These are phyloP conservation scores for Leccinum truebloodii DNA, from an alignment of 768 basidiomycete species.

Conservation along the genomic window DNA sequence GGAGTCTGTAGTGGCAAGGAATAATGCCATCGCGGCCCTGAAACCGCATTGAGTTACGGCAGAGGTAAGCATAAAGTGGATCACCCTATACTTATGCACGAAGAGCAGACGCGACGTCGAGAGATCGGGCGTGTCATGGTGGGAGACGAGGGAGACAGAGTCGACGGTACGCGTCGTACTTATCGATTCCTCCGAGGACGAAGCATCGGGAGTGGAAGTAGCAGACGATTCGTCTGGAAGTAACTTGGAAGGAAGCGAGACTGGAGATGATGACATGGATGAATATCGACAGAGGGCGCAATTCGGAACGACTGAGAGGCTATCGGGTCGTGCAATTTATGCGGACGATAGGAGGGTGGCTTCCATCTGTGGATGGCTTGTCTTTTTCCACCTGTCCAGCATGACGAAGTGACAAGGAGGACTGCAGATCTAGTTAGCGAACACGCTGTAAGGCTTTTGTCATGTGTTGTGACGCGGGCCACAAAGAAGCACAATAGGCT, in stretches of 20 bases:
- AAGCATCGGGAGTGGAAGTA: slow-evolving; percentile 7
- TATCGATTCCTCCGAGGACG: slow-evolving; percentile 24
- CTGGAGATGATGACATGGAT: slow-evolving; percentile 21
- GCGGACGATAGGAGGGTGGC: slow-evolving; percentile 19
- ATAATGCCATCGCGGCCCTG: slow-evolving; percentile 78
- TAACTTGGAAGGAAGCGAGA: slow-evolving; percentile 9
- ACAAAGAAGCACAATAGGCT: slow-evolving; percentile 30
- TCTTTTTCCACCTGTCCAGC: slow-evolving; percentile 19
- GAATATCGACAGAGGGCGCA: slow-evolving; percentile 5
- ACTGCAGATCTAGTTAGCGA: slow-evolving; percentile 28
- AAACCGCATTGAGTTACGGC: slow-evolving; percentile 14
- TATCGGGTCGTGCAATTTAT: slow-evolving; percentile 28
- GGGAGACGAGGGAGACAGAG: slow-evolving; percentile 25
- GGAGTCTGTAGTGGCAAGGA: slow-evolving; percentile 85
- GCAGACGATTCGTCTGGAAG: slow-evolving; percentile 6
- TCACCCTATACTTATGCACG: slow-evolving; percentile 65
- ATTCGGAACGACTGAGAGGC: slow-evolving; percentile 5
- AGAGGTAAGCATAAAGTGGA: slow-evolving; percentile 1
- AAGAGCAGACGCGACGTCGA: slow-evolving; percentile 60
- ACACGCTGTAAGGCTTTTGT: slow-evolving; percentile 29
- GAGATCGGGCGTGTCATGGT: slow-evolving; percentile 30
- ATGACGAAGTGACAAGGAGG: slow-evolving; percentile 9
- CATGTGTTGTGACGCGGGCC: slow-evolving; percentile 24
- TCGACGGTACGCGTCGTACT: slow-evolving; percentile 21
- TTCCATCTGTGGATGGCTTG: slow-evolving; percentile 25